phyloP scores from a whole-genome alignment of 106 monocot species.

The Platanthera guangdongensis region DNA sequence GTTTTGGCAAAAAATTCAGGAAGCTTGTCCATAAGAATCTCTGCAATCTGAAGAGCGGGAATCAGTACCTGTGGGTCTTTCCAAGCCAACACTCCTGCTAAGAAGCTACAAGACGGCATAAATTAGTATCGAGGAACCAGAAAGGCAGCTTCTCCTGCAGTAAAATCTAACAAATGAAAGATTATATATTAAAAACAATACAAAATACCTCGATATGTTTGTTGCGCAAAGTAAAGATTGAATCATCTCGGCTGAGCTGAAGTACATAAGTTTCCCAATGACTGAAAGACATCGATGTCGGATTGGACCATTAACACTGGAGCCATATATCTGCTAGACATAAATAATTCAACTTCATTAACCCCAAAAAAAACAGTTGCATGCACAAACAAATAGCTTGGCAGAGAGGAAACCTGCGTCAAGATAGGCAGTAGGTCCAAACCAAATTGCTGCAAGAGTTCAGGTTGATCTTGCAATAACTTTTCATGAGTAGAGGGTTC shows the following conservation, averaged over 20 bases:
- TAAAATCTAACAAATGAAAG: not conserved
- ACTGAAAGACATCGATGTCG: slow-evolving; percentile 87
- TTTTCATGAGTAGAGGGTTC: slow-evolving; percentile 79
- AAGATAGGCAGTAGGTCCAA: slow-evolving; percentile 81
- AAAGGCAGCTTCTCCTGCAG: not conserved
- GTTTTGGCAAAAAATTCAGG: slow-evolving; percentile 77
- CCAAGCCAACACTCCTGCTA: slow-evolving; percentile 96
- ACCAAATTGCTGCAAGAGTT: slow-evolving; percentile 91
- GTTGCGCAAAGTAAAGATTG: slow-evolving; percentile 57
- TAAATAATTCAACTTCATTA: not conserved
- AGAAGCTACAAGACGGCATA: slow-evolving; percentile 47
- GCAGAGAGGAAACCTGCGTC: slow-evolving; percentile 57
- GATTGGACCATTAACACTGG: slow-evolving; percentile 86
- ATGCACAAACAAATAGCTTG: not conserved
- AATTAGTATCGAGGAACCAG: not conserved
- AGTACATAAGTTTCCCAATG: slow-evolving; percentile 90
- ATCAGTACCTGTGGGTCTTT: slow-evolving; percentile 95
- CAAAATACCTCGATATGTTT: slow-evolving; percentile 78
- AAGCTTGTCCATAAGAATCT: slow-evolving; percentile 92
- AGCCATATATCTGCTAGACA: slow-evolving; percentile 66
- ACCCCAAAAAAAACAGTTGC: not conserved
- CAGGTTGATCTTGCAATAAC: slow-evolving; percentile 85
- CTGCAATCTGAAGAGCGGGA: slow-evolving; percentile 90
- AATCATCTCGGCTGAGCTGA: slow-evolving; percentile 89
- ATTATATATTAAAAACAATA: not conserved